Evolutionary conservation across 2,329 filamentous ascomycete genomes (phyloP), one percentile per base, ranked within the genome.

Genomic region (Epichloe glyceriae): DNA sequence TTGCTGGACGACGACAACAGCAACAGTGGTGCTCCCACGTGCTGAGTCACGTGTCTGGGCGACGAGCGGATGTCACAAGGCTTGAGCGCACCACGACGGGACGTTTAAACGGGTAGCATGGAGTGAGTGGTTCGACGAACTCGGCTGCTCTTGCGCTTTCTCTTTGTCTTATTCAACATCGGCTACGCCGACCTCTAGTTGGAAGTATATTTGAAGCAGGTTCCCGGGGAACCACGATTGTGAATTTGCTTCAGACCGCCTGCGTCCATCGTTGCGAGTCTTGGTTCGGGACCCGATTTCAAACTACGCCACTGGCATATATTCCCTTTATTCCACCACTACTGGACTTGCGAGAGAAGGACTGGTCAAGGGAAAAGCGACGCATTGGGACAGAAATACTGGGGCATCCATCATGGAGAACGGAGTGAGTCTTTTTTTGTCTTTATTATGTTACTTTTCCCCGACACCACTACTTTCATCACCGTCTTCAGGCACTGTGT

Each of bases 361-460:
- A 30, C 26, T 30, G 26, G 8, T 22, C 7, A 11, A 42, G 20
- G 19, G 19, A 12, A 26, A 20, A 42, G 11, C 39, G 17, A 5
- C 17, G 39, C 11, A 20, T 11, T 22, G 5, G 19, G 5, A 2
- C 46, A 14, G 17, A 19, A 4, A 33, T 37, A 35, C 39, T 30
- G 41, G 30, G 38, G 37, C 42, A 41, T 50, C 54, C 51, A 54
- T 47, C 53, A 59, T 59, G 57, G 56, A 58, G 43, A 53, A 53
- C 51, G 52, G 53, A 48, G 57, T 55, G 39, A 54, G 57, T 59
- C 5, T 30, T 10, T 26, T 30, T 10, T 26, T 15, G 20, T 46
- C 8, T 34, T 43, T 5, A 26, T 40, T 2, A 37, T 11, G 30
- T n/a, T 12, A 41, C 15, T 12, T 33, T 33, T 26, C 4, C 8